Evolutionary conservation across 2,329 filamentous ascomycete species (phyloP), one percentile per base, ranked within the genome.

Genomic region (Ceratocystis eucalypticola): DNA sequence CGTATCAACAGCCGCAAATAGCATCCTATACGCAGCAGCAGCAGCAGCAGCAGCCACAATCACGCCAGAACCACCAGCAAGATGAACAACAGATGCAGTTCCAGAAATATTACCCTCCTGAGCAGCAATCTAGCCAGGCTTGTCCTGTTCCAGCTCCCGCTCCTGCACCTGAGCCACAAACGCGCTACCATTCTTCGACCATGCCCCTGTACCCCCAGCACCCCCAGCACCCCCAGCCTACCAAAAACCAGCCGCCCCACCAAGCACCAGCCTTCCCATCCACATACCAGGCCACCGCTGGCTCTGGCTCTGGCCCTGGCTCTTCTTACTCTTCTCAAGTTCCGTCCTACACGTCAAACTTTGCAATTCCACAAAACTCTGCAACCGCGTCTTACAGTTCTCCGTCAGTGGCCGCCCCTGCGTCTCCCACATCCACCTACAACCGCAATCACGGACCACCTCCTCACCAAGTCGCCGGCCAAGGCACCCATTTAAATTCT

Each of bases 21-120:
- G 20, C 28, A 20, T n/a, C 55, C 25, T 59, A 59, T 37, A 17
- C 55, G 28, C 55, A 59, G 55, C 15, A 62, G 6, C 22, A 41
- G 28, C 53, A 59, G 53, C 15, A 62, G 6, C 22, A 44, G n/a
- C 44, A 61, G 7, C 25, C 50, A 6, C 55, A 64, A 17, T 15
- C 28, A 12, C 55, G 62, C 22, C 53, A 62, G 2, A n/a, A 30
- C 12, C 62, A 55, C 15, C 53, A 57, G 7, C 48, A 46, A 12
- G 22, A 48, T 17, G 62, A 50, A 7, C 66, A 64, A 25, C 37
- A 66, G 2, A 37, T 45, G 10, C 61, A 67, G 2, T 53, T 55
- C 4, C 61, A 66, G 15, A 33, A 69, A 68, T 71, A 71, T 68
- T 69, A 70, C 67, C 55, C 55, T 33, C n/a, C 55, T 59, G 70